Evolutionary conservation across 345 rosid species (phyloP).

Genomic region (Pseudoturritis turrita): DNA sequence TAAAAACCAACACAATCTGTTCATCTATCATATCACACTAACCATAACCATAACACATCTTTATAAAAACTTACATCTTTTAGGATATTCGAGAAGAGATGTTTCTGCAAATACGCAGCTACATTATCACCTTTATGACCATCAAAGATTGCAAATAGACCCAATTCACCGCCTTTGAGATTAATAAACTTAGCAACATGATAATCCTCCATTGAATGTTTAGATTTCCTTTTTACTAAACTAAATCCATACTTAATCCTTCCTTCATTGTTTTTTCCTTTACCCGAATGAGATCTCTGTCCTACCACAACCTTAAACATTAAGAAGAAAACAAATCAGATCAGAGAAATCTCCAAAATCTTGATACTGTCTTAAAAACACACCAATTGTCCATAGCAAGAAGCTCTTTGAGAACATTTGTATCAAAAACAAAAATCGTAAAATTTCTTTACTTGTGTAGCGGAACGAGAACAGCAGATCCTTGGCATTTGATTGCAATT

Average conservation of each 20-base stretch:
- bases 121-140: conserved; percentile 69
- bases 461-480: conserved; percentile 23
- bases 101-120: conserved; percentile 62
- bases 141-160: conserved; percentile 72
- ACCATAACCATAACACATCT: no score
- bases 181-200: conserved; percentile 64
- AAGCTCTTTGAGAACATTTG: background rate
- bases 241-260: conserved; percentile 56
- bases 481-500: conserved; percentile 11
- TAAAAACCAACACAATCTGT: conserved; percentile 16
- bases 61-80: conserved; percentile 66
- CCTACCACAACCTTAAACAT: conserved; percentile 38
- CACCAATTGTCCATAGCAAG: no score
- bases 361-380: no score
- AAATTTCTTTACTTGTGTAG: conserved; percentile 22
- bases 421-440: no score
- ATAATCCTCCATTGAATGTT: conserved; percentile 80
- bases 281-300: conserved; percentile 49
- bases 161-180: conserved; percentile 50
- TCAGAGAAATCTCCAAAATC: background rate
- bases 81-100: conserved; percentile 60
- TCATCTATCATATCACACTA: background rate
- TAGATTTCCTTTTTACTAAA: conserved; percentile 59
- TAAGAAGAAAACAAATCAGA: background rate
- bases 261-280: conserved; percentile 49